Conservation (phyloP, 257 asterid genomes). For the Solanum commersonii region DNA sequence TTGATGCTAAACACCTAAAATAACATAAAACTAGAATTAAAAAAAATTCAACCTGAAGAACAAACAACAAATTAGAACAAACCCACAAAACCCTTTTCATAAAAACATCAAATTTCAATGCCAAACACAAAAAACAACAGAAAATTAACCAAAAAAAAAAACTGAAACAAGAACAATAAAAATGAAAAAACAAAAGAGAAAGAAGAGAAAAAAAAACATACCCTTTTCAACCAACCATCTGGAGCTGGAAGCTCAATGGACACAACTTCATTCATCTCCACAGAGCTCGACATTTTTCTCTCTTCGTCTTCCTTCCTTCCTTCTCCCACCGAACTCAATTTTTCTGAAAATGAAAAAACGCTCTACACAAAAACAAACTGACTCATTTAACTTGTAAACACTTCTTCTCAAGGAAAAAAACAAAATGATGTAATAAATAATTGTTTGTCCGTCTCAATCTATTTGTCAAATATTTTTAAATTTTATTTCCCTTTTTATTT, state of each 20-base stretch:
- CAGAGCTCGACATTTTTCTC: constrained; percentile 21
- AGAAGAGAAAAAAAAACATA: neutral
- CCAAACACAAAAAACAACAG: neutral
- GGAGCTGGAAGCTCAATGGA: constrained; percentile 36
- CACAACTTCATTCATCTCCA: constrained; percentile 20
- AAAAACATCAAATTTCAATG: neutral
- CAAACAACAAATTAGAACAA: neutral
- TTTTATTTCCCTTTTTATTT: no score
- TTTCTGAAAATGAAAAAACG: neutral
- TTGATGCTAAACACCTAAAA: neutral
- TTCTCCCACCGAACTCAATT: neutral
- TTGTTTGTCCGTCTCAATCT: neutral
- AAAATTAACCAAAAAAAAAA: neutral
- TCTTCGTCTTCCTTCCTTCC: neutral
- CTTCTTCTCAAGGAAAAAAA: neutral
- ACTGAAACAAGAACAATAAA: neutral
- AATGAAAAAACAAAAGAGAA: neutral
- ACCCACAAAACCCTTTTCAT: neutral
- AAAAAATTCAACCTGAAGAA: neutral
- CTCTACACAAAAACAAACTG: neutral
- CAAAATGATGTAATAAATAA: neutral
- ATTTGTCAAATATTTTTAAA: neutral
- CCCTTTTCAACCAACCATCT: constrained; percentile 30
- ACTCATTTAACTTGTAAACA: neutral
- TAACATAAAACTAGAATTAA: neutral